A percentile compares a stretch with the other conserved stretches of the same genome.
Conservation (phyloP, 176 grass and related monocot genomes). For the Saccharum officinarum region DNA sequence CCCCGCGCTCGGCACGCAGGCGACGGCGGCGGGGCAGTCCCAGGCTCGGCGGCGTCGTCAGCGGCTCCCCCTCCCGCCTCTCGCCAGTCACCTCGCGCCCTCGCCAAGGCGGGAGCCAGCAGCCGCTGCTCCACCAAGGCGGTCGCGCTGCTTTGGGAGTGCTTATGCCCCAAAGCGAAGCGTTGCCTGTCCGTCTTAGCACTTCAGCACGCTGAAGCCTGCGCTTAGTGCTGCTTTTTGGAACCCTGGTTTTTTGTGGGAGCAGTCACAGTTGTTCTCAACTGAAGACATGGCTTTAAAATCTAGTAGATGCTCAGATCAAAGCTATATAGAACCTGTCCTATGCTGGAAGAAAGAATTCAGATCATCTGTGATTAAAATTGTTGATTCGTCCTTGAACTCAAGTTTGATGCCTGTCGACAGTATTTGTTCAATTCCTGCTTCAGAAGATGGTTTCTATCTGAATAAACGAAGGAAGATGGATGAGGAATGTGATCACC, state of each 20-base stretch:
- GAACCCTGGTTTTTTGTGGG: not conserved
- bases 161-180: no score
- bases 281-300: slow-evolving; percentile 45
- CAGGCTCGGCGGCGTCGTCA: no score
- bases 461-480: slow-evolving; percentile 60
- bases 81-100: no score
- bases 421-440: slow-evolving; percentile 13
- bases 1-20: no score
- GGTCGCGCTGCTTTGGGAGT: no score
- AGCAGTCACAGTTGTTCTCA: slow-evolving; percentile 12
- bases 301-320: slow-evolving; percentile 24
- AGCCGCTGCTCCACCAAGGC: no score
- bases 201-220: no score
- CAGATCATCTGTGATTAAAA: slow-evolving; percentile 20
- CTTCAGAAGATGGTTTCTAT: slow-evolving; percentile 30
- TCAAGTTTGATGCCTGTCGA: not conserved
- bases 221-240: no score
- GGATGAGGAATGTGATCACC: slow-evolving; percentile 29
- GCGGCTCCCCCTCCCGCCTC: no score
- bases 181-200: no score
- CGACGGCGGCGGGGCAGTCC: no score
- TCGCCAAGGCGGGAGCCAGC: no score
- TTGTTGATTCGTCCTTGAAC: slow-evolving; percentile 34
- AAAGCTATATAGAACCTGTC: slow-evolving; percentile 35
- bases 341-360: slow-evolving; percentile 39